Evolutionary conservation across 306 rosid genomes (phyloP).

Genomic region (Dalbergia cultrata): DNA sequence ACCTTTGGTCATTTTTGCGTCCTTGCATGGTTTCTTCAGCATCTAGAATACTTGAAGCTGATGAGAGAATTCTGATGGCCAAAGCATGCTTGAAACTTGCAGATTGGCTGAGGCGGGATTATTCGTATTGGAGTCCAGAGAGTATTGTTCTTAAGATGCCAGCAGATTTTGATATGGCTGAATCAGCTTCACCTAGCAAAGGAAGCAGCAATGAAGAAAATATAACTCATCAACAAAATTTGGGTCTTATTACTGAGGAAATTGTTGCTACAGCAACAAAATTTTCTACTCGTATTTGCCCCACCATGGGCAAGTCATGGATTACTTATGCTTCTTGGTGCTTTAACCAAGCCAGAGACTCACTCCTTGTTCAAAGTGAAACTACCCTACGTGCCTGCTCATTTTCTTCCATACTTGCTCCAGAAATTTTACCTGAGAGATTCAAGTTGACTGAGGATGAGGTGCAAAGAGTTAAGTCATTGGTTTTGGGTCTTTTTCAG

Average conservation of each 20-base stretch:
- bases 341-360: constrained; percentile 79
- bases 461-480: constrained; percentile 62
- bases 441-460: constrained; percentile 80
- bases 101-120: constrained; percentile 74
- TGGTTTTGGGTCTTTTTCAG: constrained; percentile 63
- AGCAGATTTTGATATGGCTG: constrained; percentile 62
- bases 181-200: constrained; percentile 51
- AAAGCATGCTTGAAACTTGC: constrained; percentile 93
- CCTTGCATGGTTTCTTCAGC: constrained; percentile 74
- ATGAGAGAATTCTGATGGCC: constrained; percentile 78
- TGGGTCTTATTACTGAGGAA: constrained; percentile 72
- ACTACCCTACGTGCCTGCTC: constrained; percentile 62
- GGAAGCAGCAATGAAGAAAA: constrained; percentile 50
- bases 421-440: constrained; percentile 75
- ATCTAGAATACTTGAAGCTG: constrained; percentile 53
- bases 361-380: constrained; percentile 64
- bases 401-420: constrained; percentile 70
- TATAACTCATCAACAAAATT: constrained; percentile 41
- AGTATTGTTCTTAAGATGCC: constrained; percentile 64
- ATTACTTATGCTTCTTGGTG: constrained; percentile 97
- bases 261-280: constrained; percentile 82
- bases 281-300: constrained; percentile 83
- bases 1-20: constrained; percentile 83
- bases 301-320: constrained; percentile 94
- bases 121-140: constrained; percentile 64